Base-by-base conservation (phyloP, 208 protist genomes). In the Naegleria fowleri region DNA sequence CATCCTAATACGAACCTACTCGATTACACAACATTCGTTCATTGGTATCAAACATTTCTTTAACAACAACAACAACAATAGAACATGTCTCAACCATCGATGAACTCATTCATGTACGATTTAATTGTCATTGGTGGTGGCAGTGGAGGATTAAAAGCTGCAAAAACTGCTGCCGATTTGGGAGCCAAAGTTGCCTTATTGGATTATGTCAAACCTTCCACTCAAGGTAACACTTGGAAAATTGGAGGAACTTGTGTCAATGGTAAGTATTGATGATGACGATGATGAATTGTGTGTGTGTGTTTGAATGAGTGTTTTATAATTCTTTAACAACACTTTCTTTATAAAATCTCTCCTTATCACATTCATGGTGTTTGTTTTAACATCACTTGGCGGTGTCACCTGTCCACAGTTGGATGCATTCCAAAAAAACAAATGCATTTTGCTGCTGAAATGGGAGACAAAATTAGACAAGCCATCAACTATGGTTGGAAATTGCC, bases 381-480 rank as follows among this genome's bases (percentile, higher is more conserved):
- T n/a, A n/a, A n/a, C n/a, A n/a, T n/a, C n/a, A n/a, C n/a, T 97
- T 29, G 96, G 96, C 13, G 97, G 96, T 91, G 96, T 97, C n/a
- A 95, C 96, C 5, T n/a, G n/a, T n/a, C n/a, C n/a, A n/a, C n/a
- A 67, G 96, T 97, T n/a, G 96, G 96, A 25, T 97, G 96, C 91
- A 96, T 97, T 39, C 96, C 96, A 7, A 97, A 97, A 93, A 97
- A 97, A 90, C 92, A 97, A 25, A 96, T 96, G 95, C 96, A 97
- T 91, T 59, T 90, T 22, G 94, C 95, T 13, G 93, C 94, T 9
- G 83, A 96, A 11, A 55, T 92, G 39, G 91, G 94, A 75, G 91
- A 95, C 75, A 29, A 36, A 29, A 5, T 96, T 38, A 79, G 93
- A 67, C 13, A 83, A 43, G 41, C 90, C 9, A 40, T 33, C 0